These are phyloP conservation scores for Pterothamnion heteromorphum DNA, from an alignment of 31 red algal species.

Conservation along the genomic window DNA sequence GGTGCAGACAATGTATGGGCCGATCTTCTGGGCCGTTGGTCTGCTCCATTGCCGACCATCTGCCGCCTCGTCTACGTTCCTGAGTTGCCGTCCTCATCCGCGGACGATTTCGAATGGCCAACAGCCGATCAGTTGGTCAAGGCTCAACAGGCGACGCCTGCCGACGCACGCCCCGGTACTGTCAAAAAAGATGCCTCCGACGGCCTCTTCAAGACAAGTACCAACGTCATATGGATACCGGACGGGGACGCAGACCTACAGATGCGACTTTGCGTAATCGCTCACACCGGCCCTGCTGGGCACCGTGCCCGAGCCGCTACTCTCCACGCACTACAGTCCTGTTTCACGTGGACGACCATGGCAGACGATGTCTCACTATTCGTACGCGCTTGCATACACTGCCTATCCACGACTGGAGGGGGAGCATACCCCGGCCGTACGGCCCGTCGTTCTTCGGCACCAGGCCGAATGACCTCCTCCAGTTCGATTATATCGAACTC, in stretches of 20 bases:
- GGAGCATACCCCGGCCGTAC: not conserved
- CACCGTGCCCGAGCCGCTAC: not conserved
- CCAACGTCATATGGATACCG: not conserved
- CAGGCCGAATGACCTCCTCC: not conserved
- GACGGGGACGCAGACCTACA: not conserved
- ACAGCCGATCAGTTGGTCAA: not conserved
- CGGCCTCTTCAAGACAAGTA: not conserved
- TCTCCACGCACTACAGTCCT: not conserved
- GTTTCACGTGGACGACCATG: not conserved
- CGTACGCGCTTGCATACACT: not conserved
- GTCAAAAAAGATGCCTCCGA: not conserved
- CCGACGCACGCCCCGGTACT: not conserved
- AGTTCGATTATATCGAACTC: constrained; percentile 5
- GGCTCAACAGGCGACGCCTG: not conserved
- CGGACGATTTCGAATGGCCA: not conserved
- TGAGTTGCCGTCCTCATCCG: not conserved
- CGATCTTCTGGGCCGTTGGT: not conserved
- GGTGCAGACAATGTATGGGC: constrained; percentile 30
- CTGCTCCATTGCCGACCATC: not conserved
- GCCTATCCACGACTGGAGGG: constrained; percentile 4
- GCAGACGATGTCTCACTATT: not conserved
- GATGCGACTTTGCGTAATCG: not conserved
- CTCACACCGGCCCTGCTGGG: not conserved
- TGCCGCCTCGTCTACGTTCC: not conserved
- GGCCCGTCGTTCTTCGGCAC: not conserved